These are phyloP conservation scores for Fraxinus pennsylvanica DNA, from an alignment of 257 asterid species.

Conservation along the genomic window DNA sequence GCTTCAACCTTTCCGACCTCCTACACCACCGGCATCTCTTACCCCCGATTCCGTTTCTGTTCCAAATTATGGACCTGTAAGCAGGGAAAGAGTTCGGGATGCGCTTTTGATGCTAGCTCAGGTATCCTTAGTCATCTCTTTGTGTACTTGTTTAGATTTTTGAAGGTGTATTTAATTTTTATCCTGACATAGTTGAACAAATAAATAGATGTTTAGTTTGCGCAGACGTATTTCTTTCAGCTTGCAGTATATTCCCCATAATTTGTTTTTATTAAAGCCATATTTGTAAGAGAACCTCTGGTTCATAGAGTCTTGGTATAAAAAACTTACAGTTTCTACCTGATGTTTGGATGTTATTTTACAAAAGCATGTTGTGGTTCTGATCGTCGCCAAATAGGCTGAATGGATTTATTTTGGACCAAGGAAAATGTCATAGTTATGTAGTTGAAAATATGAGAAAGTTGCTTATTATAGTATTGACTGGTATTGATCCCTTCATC, in stretches of 20 bases:
- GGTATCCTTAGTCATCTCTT: slow-evolving; percentile 29
- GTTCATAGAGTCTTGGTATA: neutral
- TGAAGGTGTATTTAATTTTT: neutral
- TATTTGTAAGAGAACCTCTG: neutral
- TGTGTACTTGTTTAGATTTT: slow-evolving; percentile 1
- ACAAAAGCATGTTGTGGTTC: neutral
- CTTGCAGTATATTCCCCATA: neutral
- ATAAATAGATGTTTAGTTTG: neutral
- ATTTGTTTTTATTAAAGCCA: neutral
- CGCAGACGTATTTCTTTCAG: neutral
- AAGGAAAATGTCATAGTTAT: neutral
- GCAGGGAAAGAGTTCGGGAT: slow-evolving; percentile 38
- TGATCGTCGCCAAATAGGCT: neutral
- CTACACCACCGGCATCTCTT: slow-evolving; percentile 30
- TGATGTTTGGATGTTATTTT: neutral
- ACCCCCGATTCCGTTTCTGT: slow-evolving; percentile 22
- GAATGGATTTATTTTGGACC: neutral
- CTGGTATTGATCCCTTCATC: neutral
- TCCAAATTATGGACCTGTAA: slow-evolving; percentile 25
- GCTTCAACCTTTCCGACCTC: slow-evolving; percentile 44
- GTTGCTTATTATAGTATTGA: neutral
- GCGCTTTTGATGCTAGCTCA: slow-evolving; percentile 44
- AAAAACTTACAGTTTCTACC: neutral
- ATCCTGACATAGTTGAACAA: neutral
- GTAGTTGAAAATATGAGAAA: neutral